phyloP scores from a whole-genome alignment of 495 filamentous ascomycete species.

The Poronia punctata region DNA sequence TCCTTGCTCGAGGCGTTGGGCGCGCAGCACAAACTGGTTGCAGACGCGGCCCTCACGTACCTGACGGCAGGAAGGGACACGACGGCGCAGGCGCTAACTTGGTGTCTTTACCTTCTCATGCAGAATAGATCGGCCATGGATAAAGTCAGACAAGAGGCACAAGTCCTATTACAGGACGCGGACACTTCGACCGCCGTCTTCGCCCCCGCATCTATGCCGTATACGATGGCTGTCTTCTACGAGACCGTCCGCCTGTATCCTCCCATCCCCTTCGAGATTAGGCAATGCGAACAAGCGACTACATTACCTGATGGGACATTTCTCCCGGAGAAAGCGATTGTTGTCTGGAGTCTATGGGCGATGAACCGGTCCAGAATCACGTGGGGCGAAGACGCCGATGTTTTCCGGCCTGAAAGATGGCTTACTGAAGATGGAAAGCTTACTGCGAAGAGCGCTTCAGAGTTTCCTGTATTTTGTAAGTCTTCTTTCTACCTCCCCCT shows the following conservation, averaged over 20 bases:
- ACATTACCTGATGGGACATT: constrained; percentile 53
- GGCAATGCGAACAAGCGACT: constrained; percentile 42
- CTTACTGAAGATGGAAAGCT: constrained; percentile 34
- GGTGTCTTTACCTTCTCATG: constrained; percentile 52
- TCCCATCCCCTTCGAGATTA: constrained; percentile 56
- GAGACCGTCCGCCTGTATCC: constrained; percentile 51
- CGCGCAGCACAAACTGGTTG: constrained; percentile 39
- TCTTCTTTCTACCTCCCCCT: neutral
- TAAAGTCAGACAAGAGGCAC: constrained; percentile 38
- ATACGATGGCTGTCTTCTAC: constrained; percentile 50
- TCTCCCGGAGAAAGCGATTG: constrained; percentile 42
- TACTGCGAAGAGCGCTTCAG: constrained; percentile 38
- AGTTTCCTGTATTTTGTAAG: constrained; percentile 50
- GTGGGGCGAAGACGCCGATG: constrained; percentile 51
- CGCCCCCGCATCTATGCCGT: constrained; percentile 39
- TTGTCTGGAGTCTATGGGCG: constrained; percentile 55
- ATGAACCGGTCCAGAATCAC: constrained; percentile 49
- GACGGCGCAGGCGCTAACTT: constrained; percentile 53
- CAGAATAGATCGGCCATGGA: constrained; percentile 31
- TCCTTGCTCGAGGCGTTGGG: constrained; percentile 48
- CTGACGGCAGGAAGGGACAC: constrained; percentile 55
- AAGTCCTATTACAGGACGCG: constrained; percentile 10
- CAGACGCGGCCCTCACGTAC: constrained; percentile 55
- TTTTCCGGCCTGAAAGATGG: constrained; percentile 49
- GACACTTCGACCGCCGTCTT: constrained; percentile 32